Evolutionary conservation across 169 alveolate genomes (phyloP), one percentile per base, ranked within the genome.

Genomic region (Perkinsus marinus): DNA sequence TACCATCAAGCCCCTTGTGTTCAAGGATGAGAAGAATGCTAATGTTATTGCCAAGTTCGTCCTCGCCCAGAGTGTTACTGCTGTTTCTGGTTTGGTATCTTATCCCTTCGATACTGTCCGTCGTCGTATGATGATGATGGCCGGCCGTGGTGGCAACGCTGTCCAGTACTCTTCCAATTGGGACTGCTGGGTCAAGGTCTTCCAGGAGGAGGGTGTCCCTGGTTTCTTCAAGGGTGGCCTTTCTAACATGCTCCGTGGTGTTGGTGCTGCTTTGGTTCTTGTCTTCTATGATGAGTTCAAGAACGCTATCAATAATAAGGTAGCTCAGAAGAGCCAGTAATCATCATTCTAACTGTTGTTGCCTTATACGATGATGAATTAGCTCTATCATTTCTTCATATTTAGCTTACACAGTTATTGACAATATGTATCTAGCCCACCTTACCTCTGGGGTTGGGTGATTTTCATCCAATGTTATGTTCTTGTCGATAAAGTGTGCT

Each of bases 31-130:
- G 92, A 95, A 94, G 92, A 95, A 97, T 90, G 97, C 96, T 19
- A 94, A 94, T 92, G 90, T 97, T 93, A 91, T 97, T 47, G 93
- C 92, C 91, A 97, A 96, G 94, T 98, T 98, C 98, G 90, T 96
- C 9, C 96, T 98, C 68, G 99, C 99, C 13, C 98, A 97, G 94
- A 46, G 96, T 43, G 98, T 98, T 91, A 97, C 99, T 46, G 95
- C 96, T 22, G 90, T 94, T 39, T 98, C 99, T 26, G 99, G 99
- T 13, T 93, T 97, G 92, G 94, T 96, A 41, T 97, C 99, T 34
- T 98, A 98, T 93, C 99, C 99, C 38, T 94, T 98, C 68, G 99
- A 98, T 94, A 98, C 99, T 47, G 97, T 98, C 68, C 95, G 99
- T 93, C 97, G 99, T 95, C 95, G 99, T 94, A 96, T 97, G 96